Conservation (phyloP, 2,329 filamentous ascomycete species). For the Tetracladium maxilliforme region DNA sequence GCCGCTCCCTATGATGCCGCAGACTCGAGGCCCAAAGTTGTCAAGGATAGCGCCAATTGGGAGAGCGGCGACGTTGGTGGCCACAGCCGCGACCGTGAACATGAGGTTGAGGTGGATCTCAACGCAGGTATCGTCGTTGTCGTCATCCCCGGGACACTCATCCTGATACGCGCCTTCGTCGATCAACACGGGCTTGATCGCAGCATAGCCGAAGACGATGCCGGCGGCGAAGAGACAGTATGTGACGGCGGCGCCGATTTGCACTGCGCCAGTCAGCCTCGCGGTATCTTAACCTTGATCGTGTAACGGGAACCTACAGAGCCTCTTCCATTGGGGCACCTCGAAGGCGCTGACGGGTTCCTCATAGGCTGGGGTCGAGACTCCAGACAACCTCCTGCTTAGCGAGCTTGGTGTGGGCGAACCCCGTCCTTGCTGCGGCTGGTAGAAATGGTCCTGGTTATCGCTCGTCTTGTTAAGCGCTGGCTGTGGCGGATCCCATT, state of each 20-base stretch:
- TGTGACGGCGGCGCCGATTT: conserved; percentile 52
- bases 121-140: conserved; percentile 27
- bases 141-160: conserved; percentile 38
- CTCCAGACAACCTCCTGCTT: neutral
- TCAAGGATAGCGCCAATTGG: conserved; percentile 79
- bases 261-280: conserved; percentile 28
- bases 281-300: neutral
- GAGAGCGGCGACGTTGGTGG: conserved; percentile 74
- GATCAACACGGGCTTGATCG: conserved; percentile 69
- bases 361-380: conserved; percentile 3
- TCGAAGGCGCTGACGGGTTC: conserved; percentile 20
- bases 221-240: conserved; percentile 70
- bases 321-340: conserved; percentile 17
- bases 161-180: conserved; percentile 56
- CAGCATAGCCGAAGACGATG: conserved; percentile 72
- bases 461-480: no score
- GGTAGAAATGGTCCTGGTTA: no score
- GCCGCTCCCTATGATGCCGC: conserved; percentile 55
- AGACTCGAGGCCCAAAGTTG: conserved; percentile 63
- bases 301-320: conserved; percentile 9
- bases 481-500: conserved; percentile 2
- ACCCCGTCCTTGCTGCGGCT: no score
- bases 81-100: conserved; percentile 83
- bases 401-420: neutral
- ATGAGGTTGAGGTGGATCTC: conserved; percentile 68